Conservation (phyloP, 305 asterid genomes). For the Solanum chacoense region DNA sequence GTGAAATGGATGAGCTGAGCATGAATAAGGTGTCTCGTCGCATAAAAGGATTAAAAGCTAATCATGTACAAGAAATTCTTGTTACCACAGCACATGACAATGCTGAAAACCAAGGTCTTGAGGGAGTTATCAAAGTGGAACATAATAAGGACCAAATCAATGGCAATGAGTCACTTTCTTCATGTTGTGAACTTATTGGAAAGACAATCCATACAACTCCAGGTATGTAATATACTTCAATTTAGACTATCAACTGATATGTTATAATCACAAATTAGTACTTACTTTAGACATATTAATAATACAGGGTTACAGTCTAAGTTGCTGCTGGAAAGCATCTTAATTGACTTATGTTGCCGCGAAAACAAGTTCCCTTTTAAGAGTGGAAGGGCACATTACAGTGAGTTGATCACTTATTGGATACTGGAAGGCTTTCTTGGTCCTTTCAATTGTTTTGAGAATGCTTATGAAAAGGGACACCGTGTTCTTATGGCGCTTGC, state of each 20-base stretch:
- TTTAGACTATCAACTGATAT: background rate
- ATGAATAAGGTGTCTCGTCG: background rate
- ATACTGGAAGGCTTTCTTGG: background rate
- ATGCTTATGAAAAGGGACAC: background rate
- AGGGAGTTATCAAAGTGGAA: background rate
- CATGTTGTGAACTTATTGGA: background rate
- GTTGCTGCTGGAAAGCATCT: background rate
- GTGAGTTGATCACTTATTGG: background rate
- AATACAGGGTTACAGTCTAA: background rate
- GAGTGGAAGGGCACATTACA: background rate
- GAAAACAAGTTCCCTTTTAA: background rate
- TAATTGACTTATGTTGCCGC: background rate
- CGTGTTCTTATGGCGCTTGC: background rate
- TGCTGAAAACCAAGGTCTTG: background rate
- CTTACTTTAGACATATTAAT: background rate
- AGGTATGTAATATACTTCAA: background rate
- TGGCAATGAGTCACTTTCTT: background rate
- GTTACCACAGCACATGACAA: background rate
- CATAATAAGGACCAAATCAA: background rate
- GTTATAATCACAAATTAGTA: background rate
- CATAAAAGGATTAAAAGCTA: background rate
- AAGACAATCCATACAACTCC: background rate
- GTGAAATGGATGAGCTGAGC: background rate
- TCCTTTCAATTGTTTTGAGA: background rate
- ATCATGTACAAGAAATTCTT: background rate